Conservation (phyloP, 1,284 basidiomycete species). For the Boletus semigastroideus region DNA sequence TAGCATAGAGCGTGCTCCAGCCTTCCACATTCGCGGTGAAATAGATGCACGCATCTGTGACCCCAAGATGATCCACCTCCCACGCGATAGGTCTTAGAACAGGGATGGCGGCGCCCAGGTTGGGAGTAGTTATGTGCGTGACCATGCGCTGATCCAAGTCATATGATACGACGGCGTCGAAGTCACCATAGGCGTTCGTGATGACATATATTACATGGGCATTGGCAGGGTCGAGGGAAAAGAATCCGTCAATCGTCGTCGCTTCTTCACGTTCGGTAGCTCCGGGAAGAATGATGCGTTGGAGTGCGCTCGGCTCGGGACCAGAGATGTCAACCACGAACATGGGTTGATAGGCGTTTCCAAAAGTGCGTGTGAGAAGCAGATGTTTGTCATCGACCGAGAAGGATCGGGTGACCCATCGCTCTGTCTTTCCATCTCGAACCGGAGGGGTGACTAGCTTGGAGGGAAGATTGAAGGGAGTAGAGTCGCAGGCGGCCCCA, state of each 20-base stretch:
- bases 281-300: slow-evolving; percentile 33
- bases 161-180: slow-evolving; percentile 34
- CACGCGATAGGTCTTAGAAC: slow-evolving; percentile 34
- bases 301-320: slow-evolving; percentile 19
- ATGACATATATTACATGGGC: slow-evolving; percentile 31
- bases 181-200: slow-evolving; percentile 39
- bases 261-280: slow-evolving; percentile 29
- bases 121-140: slow-evolving; percentile 36
- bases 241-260: slow-evolving; percentile 21
- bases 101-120: slow-evolving; percentile 20
- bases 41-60: slow-evolving; percentile 29
- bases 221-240: slow-evolving; percentile 30
- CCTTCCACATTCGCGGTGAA: slow-evolving; percentile 39
- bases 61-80: slow-evolving; percentile 25
- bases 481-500: slow-evolving; percentile 22
- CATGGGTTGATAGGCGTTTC: slow-evolving; percentile 29
- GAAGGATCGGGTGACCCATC: slow-evolving; percentile 28
- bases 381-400: slow-evolving; percentile 38
- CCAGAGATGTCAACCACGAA: slow-evolving; percentile 37
- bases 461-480: slow-evolving; percentile 31
- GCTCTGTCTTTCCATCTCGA: slow-evolving; percentile 30
- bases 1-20: slow-evolving; percentile 33
- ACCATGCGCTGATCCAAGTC: slow-evolving; percentile 28
- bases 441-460: slow-evolving; percentile 32
- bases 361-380: slow-evolving; percentile 27